Evolutionary conservation across 177 flowering plant species (phyloP), one percentile per base, ranked within the genome.

Genomic region (Vitis hybrid): DNA sequence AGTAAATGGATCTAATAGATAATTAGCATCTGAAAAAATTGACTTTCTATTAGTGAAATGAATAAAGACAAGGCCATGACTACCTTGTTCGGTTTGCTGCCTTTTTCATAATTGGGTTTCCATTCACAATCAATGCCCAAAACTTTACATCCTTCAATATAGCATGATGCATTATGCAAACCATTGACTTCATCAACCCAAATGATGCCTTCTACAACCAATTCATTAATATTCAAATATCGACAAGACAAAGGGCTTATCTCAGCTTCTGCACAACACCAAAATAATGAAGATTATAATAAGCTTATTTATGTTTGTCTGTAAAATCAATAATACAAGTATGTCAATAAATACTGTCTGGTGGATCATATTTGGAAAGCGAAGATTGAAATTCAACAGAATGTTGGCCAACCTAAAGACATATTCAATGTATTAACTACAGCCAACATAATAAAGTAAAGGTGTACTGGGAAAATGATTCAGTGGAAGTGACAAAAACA

Each of bases 61-160:
- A 26, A 2, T 33, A 70, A 67, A 56, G 49, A 6, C 2, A 2
- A 61, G 31, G 16, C 22, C 5, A 50, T 13, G 53, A 64, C 62
- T 86, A 95, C 99, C 94, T 89, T 91, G 81, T 79, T 93, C 16
- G 86, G 90, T 72, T 76, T 83, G 84, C 90, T 80, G 31, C 97
- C 99, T 80, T 93, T 95, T 56, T 51, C 85, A 81, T 85, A 91
- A 72, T 90, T 90, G 58, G 99, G 97, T 80, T 93, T 95, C 99
- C 99, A 93, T 69, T 95, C 99, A 80, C 97, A 93, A 76, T 95
- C 99, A 57, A 93, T 10, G 51, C 99, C 99, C 62, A 95, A 77
- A 67, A 93, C 88, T 83, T 92, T 93, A 70, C 87, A 82, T 22
- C 74, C 86, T 74, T 91, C 92, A 51, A 93, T 77, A 68, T 81